These are phyloP conservation scores for Rhipidocladum racemiflorum DNA, from an alignment of 176 grass and related monocot species.

Conservation along the genomic window DNA sequence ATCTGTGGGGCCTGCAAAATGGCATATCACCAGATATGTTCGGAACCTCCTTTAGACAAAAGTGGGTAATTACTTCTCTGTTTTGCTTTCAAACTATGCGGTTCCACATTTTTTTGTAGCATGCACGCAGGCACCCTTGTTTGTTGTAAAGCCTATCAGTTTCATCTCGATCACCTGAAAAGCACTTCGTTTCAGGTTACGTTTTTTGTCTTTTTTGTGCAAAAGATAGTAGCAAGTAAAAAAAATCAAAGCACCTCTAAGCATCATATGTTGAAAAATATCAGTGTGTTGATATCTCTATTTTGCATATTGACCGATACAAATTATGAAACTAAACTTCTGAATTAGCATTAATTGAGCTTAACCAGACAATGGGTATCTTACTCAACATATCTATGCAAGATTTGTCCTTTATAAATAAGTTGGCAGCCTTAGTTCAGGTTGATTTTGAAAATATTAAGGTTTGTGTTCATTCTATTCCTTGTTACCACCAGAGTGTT, in stretches of 20 bases:
- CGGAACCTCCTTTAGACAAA: conserved; percentile 58
- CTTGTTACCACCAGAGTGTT: not conserved
- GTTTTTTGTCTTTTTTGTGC: not conserved
- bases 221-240: conserved; percentile 5
- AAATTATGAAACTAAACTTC: conserved; percentile 7
- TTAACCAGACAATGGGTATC: not conserved
- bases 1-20: conserved; percentile 63
- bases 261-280: not conserved
- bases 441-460: not conserved
- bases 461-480: not conserved
- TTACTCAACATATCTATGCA: not conserved
- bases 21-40: conserved; percentile 77
- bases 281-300: not conserved
- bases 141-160: not conserved
- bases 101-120: not conserved
- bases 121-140: not conserved
- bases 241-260: not conserved
- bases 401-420: conserved; percentile 3
- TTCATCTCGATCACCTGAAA: conserved; percentile 14
- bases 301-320: not conserved
- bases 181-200: not conserved
- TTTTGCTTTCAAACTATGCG: conserved; percentile 26
- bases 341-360: not conserved
- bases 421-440: not conserved
- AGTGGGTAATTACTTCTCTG: conserved; percentile 40